These are phyloP conservation scores for Coleophoma cylindrospora DNA, from an alignment of 2,329 filamentous ascomycete species.

Conservation along the genomic window DNA sequence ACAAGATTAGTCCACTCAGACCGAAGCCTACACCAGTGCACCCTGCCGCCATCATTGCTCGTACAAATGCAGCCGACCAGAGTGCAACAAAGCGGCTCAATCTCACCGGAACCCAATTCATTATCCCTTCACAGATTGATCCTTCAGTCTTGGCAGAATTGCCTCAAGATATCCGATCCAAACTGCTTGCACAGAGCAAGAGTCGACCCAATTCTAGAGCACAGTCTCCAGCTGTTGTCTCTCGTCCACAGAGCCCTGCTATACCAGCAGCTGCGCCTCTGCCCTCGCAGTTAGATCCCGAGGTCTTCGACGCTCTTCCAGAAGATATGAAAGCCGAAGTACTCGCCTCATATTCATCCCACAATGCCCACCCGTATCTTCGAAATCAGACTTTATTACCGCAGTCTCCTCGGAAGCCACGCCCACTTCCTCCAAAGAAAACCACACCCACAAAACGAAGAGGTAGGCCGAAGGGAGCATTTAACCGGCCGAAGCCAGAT, in stretches of 20 bases:
- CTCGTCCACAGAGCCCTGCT: slow-evolving; percentile 16
- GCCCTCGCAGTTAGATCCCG: slow-evolving; percentile 78
- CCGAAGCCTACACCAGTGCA: slow-evolving; percentile 38
- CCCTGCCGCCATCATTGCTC: slow-evolving; percentile 46
- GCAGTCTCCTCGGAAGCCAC: slow-evolving; percentile 44
- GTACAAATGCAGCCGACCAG: slow-evolving; percentile 37
- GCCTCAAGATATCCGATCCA: slow-evolving; percentile 75
- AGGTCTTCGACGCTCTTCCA: slow-evolving; percentile 78
- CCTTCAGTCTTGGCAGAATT: slow-evolving; percentile 77
- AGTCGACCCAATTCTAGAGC: slow-evolving; percentile 19
- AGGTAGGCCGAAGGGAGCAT: slow-evolving; percentile 31
- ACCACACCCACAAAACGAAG: slow-evolving; percentile 67
- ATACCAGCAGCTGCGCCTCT: slow-evolving; percentile 23
- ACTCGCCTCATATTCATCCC: slow-evolving; percentile 59
- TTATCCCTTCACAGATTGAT: slow-evolving; percentile 81
- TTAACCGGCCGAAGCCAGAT: slow-evolving; percentile 42
- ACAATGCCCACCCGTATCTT: slow-evolving; percentile 23
- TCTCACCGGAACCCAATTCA: slow-evolving; percentile 82
- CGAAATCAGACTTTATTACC: slow-evolving; percentile 26
- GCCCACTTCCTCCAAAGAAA: slow-evolving; percentile 36
- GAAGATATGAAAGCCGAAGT: slow-evolving; percentile 83
- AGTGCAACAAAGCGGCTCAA: slow-evolving; percentile 68
- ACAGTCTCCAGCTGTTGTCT: slow-evolving; percentile 27
- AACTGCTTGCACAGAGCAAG: slow-evolving; percentile 57
- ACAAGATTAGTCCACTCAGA: slow-evolving; percentile 48